Base-by-base conservation (phyloP, 768 basidiomycete species). In the Cytidiella melzeri region DNA sequence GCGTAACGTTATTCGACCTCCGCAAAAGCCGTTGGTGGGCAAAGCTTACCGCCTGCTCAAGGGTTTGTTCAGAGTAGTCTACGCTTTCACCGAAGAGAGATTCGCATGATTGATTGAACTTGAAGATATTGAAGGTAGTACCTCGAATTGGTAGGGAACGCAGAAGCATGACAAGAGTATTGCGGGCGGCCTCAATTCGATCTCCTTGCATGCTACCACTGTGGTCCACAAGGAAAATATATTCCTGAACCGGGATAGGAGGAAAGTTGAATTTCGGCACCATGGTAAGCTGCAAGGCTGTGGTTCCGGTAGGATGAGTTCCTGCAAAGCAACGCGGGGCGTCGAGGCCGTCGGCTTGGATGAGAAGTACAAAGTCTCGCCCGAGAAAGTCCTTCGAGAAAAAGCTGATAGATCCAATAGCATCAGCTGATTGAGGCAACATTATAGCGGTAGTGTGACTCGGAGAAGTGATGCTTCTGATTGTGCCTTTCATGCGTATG, bases 141-240 rank as follows among this genome's bases (percentile, higher is more conserved):
- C 66, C 66, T 0, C 50, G 36, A 23, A 34, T 46, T 0, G 80
- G 78, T 4, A 84, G 66, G 56, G 80, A 67, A 5, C 67, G 70
- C 13, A 84, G 64, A 1, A 84, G 57, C 54, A 78, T 66, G 0
- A 44, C 41, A 26, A 84, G 61, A 0, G 79, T 74, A 23, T 61
- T 51, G 51, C 74, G 80, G 10, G 80, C 79, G 1, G 67, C 72
- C 34, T 68, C 67, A 2, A 82, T 76, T 5, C 74, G 57, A 3
- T 24, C 25, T 30, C 51, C 51, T 0, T 0, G 0, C 83, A 84
- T 84, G 44, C 77, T 80, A 0, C 75, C 73, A 18, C 75, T 79
- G 38, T 80, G 65, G 55, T 84, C 83, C 11, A 84, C 65, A 5
- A 84, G 51, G 52, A 84, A 84, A 0, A 84, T 64, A 47, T 76